Evolutionary conservation across 306 rosid species (phyloP).

Genomic region (Prinsepia uniflora): DNA sequence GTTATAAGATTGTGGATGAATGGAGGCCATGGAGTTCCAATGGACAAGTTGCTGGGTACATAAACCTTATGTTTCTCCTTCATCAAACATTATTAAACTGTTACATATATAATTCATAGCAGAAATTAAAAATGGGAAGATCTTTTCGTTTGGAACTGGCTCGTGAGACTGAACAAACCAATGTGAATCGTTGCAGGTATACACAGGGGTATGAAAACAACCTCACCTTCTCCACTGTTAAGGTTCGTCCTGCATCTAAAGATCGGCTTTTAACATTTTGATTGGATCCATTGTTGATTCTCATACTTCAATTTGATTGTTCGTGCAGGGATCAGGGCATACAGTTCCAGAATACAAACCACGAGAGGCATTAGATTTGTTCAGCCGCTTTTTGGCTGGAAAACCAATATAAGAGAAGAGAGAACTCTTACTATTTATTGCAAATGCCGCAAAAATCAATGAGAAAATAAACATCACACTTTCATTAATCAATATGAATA

Average conservation of each 20-base stretch:
- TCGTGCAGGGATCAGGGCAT: constrained; percentile 84
- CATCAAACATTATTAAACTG: neutral
- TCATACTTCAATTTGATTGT: constrained; percentile 21
- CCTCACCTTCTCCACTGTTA: constrained; percentile 73
- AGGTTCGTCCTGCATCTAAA: constrained; percentile 38
- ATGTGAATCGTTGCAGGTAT: constrained; percentile 47
- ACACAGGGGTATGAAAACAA: constrained; percentile 64
- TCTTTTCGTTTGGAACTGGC: neutral
- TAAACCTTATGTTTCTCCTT: neutral
- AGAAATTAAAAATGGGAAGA: neutral
- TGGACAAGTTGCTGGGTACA: constrained; percentile 82
- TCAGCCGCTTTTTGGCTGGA: constrained; percentile 66
- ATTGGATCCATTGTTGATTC: neutral
- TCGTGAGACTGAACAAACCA: neutral
- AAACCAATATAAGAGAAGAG: constrained; percentile 30
- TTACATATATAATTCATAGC: too few species aligned
- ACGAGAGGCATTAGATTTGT: constrained; percentile 67
- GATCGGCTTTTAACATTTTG: neutral
- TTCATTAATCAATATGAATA: too few species aligned
- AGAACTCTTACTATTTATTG: neutral
- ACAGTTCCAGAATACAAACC: constrained; percentile 97
- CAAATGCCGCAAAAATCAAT: neutral
- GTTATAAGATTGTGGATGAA: constrained; percentile 65
- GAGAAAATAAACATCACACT: neutral
- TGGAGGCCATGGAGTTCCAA: constrained; percentile 89